These are phyloP conservation scores for Solanum megistacrolobum DNA, from an alignment of 257 asterid species.

Conservation along the genomic window DNA sequence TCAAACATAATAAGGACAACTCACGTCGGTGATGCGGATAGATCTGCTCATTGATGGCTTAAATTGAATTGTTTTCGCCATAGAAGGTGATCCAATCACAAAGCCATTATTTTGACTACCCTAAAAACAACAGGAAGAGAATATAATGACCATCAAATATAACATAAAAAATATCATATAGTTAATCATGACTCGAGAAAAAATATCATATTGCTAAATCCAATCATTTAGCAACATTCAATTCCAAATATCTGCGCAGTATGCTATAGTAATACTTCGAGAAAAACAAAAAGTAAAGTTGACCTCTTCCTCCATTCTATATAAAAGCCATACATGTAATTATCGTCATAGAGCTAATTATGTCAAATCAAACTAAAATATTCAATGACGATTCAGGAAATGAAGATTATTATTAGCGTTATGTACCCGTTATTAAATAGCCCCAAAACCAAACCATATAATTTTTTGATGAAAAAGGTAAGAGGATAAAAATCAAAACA, in stretches of 20 bases:
- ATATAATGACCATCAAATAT: constrained; percentile 3
- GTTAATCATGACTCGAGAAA: background rate
- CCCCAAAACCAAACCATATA: background rate
- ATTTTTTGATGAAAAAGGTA: background rate
- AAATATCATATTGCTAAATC: too few relatives aligned
- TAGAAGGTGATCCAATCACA: constrained; percentile 23
- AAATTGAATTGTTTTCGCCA: constrained; percentile 30
- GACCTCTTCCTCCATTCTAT: background rate
- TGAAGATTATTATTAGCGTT: background rate
- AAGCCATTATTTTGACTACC: constrained; percentile 39
- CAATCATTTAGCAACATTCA: background rate
- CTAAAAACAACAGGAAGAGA: constrained; percentile 26
- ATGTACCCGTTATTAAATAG: background rate
- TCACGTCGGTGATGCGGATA: constrained; percentile 39
- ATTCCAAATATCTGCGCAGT: background rate
- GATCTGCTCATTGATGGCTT: constrained; percentile 31
- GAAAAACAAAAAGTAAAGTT: background rate
- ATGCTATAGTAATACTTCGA: background rate
- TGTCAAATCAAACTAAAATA: background rate
- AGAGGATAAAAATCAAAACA: background rate
- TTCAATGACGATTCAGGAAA: background rate
- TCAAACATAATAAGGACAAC: constrained; percentile 12
- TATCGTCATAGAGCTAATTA: background rate
- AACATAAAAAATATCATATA: background rate
- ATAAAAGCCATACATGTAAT: background rate